Conservation (phyloP, 164 flowering plant genomes). For the Liriodendron chinense region DNA sequence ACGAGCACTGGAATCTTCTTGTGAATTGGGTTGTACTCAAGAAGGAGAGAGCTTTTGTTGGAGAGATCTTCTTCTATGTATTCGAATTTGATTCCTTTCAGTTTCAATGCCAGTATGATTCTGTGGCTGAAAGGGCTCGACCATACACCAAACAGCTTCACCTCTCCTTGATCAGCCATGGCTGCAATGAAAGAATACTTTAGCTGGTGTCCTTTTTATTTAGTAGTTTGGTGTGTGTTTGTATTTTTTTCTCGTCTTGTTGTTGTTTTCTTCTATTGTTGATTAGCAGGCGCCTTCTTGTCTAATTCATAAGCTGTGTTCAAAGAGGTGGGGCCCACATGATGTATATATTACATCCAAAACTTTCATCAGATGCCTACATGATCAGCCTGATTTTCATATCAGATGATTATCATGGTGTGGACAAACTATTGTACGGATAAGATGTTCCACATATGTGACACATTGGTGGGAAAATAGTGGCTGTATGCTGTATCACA, state of each 20-base stretch:
- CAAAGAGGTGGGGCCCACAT: background rate
- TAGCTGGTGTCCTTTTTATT: background rate
- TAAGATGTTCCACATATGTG: too few relatives aligned
- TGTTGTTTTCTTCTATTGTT: too few relatives aligned
- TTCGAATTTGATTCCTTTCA: constrained; percentile 8
- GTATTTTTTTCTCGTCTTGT: background rate
- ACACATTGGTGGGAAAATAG: too few relatives aligned
- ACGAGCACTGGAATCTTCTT: constrained; percentile 10
- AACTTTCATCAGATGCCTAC: too few relatives aligned
- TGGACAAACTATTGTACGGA: too few relatives aligned
- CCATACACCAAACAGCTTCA: constrained; percentile 15
- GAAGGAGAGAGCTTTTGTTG: constrained; percentile 3
- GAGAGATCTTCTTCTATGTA: constrained; percentile 3
- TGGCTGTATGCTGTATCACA: too few relatives aligned
- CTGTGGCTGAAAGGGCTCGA: constrained; percentile 4
- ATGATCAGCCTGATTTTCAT: too few relatives aligned
- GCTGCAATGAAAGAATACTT: background rate
- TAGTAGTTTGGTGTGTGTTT: background rate
- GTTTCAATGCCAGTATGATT: constrained; percentile 4
- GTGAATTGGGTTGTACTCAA: constrained; percentile 2
- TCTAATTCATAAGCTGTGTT: background rate
- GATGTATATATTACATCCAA: too few relatives aligned
- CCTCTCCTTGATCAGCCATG: constrained; percentile 4
- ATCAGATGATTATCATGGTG: too few relatives aligned
- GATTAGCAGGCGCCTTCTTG: background rate